These are phyloP conservation scores for Atkinsonella hypoxylon DNA, from an alignment of 2,329 filamentous ascomycete genomes.

Conservation along the genomic window DNA sequence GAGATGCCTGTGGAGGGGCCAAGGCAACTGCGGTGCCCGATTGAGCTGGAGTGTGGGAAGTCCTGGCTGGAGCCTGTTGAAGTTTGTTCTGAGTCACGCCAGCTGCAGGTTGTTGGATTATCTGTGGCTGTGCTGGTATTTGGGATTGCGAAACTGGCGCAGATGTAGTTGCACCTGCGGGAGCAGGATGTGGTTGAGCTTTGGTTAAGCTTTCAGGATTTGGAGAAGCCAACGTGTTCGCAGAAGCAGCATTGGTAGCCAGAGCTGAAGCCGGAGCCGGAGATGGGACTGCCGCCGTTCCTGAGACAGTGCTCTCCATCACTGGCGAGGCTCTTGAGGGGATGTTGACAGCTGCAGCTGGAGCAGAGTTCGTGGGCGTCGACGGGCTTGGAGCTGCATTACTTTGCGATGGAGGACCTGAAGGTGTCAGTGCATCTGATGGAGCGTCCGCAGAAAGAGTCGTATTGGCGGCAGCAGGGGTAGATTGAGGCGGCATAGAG, in stretches of 20 bases:
- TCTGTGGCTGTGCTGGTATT: constrained; percentile 5
- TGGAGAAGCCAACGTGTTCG: constrained; percentile 9
- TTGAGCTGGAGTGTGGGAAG: constrained; percentile 3
- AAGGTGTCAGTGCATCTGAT: constrained; percentile 10
- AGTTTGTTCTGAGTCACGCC: background rate
- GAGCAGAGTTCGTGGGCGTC: background rate
- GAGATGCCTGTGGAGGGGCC: constrained; percentile 3
- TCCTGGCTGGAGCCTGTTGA: background rate
- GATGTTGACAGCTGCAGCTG: background rate
- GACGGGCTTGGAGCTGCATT: background rate
- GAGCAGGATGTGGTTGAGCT: background rate
- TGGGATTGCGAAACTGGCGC: constrained; percentile 5
- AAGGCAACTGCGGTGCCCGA: constrained; percentile 1
- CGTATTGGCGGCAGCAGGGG: constrained; percentile 14
- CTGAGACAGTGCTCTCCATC: background rate
- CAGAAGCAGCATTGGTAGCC: constrained; percentile 3
- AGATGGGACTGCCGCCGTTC: background rate
- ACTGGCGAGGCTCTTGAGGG: background rate
- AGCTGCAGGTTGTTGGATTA: background rate
- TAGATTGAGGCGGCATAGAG: constrained; percentile 42
- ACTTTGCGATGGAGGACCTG: constrained; percentile 2
- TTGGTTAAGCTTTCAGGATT: constrained; percentile 1
- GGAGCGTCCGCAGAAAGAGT: constrained; percentile 14
- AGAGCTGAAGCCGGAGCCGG: too few species aligned
- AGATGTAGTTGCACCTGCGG: background rate